Evolutionary conservation across 352 stramenopile genomes (phyloP).

Genomic region (Globisporangium irregulare): DNA sequence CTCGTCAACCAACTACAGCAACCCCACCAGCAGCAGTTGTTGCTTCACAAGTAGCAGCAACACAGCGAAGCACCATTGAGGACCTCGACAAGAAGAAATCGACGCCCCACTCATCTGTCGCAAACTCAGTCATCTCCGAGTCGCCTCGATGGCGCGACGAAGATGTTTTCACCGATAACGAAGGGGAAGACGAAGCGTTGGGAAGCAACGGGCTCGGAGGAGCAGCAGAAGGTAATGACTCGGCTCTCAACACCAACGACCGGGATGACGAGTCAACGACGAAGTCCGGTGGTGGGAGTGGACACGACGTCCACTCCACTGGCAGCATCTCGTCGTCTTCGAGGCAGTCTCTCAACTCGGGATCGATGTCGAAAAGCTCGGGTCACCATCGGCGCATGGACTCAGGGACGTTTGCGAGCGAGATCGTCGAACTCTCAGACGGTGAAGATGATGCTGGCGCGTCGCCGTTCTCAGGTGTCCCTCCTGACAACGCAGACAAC

Average conservation of each 20-base stretch:
- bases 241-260: background rate
- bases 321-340: slow-evolving; percentile 4
- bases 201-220: background rate
- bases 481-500: background rate
- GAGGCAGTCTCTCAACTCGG: background rate
- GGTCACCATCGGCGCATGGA: slow-evolving; percentile 11
- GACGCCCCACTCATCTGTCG: background rate
- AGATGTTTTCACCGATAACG: slow-evolving; percentile 27
- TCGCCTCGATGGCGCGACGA: slow-evolving; percentile 31
- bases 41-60: background rate
- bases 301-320: background rate
- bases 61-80: background rate
- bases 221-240: background rate
- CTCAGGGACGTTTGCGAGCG: slow-evolving; percentile 18
- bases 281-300: slow-evolving; percentile 1
- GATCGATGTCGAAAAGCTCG: background rate
- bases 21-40: background rate
- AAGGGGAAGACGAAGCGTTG: slow-evolving; percentile 15
- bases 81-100: slow-evolving; percentile 3
- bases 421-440: slow-evolving; percentile 21
- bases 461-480: background rate
- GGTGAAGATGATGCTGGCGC: slow-evolving; percentile 13
- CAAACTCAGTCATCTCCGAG: slow-evolving; percentile 14
- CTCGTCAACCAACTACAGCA: background rate
- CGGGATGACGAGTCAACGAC: background rate